Percentiles rank a stretch among this genome's conserved stretches.
phyloP scores from a whole-genome alignment of 371 early-diverging fungal species.

The Parasitella parasitica region DNA sequence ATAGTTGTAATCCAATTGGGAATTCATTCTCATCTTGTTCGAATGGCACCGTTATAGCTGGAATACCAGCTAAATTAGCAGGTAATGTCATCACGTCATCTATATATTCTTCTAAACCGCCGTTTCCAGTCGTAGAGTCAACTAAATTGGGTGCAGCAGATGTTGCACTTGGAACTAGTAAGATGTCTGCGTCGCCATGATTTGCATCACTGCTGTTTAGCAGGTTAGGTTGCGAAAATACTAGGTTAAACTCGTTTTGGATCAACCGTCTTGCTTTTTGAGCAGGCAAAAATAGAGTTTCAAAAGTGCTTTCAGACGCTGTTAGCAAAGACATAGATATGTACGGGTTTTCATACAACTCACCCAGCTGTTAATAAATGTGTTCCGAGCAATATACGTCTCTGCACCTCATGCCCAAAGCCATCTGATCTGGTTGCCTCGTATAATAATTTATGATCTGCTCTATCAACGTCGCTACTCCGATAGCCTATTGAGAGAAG shows the following conservation, averaged over 20 bases:
- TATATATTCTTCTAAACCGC: constrained; percentile 59
- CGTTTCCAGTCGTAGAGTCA: not conserved
- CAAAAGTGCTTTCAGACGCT: constrained; percentile 42
- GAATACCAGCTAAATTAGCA: constrained; percentile 81
- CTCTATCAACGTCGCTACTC: constrained; percentile 13
- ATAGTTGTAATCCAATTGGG: constrained; percentile 81
- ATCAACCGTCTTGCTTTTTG: constrained; percentile 79
- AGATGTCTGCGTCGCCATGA: constrained; percentile 46
- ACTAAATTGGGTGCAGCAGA: constrained; percentile 61
- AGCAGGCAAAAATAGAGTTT: constrained; percentile 74
- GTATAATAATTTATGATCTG: constrained; percentile 50
- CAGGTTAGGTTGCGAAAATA: constrained; percentile 57
- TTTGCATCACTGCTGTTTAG: constrained; percentile 7
- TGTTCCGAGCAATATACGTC: constrained; percentile 83
- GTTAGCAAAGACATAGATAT: no score
- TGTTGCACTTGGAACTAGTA: constrained; percentile 74
- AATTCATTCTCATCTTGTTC: constrained; percentile 29
- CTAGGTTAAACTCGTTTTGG: constrained; percentile 76
- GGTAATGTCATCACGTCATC: constrained; percentile 92
- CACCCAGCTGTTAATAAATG: constrained; percentile 81
- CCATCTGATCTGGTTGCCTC: constrained; percentile 65
- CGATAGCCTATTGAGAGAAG: constrained; percentile 36
- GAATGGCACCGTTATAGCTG: constrained; percentile 70
- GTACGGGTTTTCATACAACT: no score
- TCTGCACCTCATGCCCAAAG: constrained; percentile 82